Evolutionary conservation across 2,329 filamentous ascomycete genomes (phyloP), one percentile per base, ranked within the genome.

Genomic region (Bertia moriformis): DNA sequence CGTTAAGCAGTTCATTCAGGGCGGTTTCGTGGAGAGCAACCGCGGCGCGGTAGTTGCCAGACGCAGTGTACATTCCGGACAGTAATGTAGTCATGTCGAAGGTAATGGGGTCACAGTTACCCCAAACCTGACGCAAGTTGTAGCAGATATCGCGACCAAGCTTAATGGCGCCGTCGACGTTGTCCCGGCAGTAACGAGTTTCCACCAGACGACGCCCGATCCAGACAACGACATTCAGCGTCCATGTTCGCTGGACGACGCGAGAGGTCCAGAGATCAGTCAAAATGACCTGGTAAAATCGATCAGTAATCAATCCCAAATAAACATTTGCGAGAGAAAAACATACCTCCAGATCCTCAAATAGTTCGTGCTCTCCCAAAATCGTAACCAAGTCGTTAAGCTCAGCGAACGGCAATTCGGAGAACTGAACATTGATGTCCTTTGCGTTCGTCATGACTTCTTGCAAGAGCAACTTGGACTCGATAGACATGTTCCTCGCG

Each of bases 341-440:
- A 22, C 36, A 19, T 47, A 53, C 52, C 48, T 61, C 56, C 2
- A 58, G 48, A 17, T 57, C 54, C 14, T 53, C 47, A 40, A 58
- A 57, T 45, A 57, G 52, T 19, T 58, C 52, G 36, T 59, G 51
- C 29, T 59, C 56, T 18, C 56, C 57, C 1, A 60, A 43, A 0
- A 59, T 46, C 3, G 52, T 57, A 41, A 59, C 52, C 4, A 59
- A 45, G 35, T 59, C 52, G 42, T 59, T 58, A 4, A 59, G 45
- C 17, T 58, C 51, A 4, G 42, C 41, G 42, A 59, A 56, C 3
- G 55, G 55, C 1, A 58, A 43, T 14, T 57, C 51, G 4, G 56
- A 46, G 39, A 58, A 57, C 18, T 57, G 49, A 29, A 58, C 43
- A 2, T 50, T 51, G 14, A 53, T 41, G 12, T 50, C 43, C 33